Base-by-base conservation (phyloP, 352 stramenopile genomes). In the Globisporangium barbulae region DNA sequence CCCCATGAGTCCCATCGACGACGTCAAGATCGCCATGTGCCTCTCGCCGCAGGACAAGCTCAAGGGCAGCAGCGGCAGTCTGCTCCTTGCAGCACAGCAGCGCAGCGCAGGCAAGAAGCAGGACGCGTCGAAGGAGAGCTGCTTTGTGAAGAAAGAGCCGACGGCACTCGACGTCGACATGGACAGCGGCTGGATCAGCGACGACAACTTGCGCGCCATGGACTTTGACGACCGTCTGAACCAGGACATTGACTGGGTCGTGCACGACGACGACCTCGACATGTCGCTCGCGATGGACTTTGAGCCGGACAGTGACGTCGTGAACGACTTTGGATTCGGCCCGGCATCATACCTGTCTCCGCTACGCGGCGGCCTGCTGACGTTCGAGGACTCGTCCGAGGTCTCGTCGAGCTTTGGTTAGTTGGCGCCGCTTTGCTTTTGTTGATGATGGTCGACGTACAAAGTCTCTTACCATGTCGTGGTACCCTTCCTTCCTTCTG, bases 231-330 rank as follows among this genome's bases (percentile, higher is more conserved):
- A 90, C 41, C 71, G 77, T 50, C 65, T 92, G 60, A 90, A 79
- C 65, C 76, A 94, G 53, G 85, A 94, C 50, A 91, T 94, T 61
- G 85, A 94, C 70, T 94, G 85, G 85, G 81, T 92, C 12, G 67
- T 63, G 37, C 74, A 89, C 63, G 81, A 91, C 50, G 78, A 91
- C 65, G 81, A 89, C 45, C 68, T 90, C 56, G 80, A 88, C 19
- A 55, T 84, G 33, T 73, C 74, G 45, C 71, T 93, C 48, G 73
- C 71, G 55, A 73, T 92, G 62, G 80, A 85, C 53, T 80, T 85
- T 52, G 66, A 55, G 30, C 69, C 76, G 63, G 68, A 81, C 39
- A 59, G 74, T 61, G 48, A 61, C 54, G 74, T 80, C 42, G 77
- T 75, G n/a, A 72, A 75, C 64, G 79, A 91, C 68, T 91, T 93